Evolutionary conservation across 1,284 basidiomycete genomes (phyloP).

Genomic region (Marasmius sp.): DNA sequence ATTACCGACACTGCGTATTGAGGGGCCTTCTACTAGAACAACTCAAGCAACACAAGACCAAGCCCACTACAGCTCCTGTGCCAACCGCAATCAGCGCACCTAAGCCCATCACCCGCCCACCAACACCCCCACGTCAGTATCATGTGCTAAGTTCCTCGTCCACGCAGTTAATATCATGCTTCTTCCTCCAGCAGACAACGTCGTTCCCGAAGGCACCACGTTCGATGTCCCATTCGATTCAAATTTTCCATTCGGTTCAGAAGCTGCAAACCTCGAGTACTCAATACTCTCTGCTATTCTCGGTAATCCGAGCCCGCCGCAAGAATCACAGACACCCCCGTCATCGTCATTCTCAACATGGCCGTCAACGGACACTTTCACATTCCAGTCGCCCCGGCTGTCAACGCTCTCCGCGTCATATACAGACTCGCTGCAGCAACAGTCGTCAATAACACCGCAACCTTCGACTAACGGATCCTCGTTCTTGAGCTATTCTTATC

Average conservation of each 20-base stretch:
- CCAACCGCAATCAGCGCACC: slow-evolving; percentile 22
- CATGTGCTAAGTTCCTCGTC: not conserved
- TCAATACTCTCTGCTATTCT: slow-evolving; percentile 91
- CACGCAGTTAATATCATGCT: slow-evolving; percentile 12
- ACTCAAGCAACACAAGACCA: slow-evolving; percentile 55
- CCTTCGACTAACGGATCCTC: slow-evolving; percentile 34
- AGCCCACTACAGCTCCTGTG: slow-evolving; percentile 13
- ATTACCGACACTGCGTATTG: slow-evolving; percentile 20
- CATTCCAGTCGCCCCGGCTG: slow-evolving; percentile 38
- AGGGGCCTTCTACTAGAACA: slow-evolving; percentile 55
- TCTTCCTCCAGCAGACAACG: slow-evolving; percentile 41
- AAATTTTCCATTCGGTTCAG: slow-evolving; percentile 74
- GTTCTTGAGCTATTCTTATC: slow-evolving; percentile 47
- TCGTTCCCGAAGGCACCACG: slow-evolving; percentile 57
- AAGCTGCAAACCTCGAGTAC: slow-evolving; percentile 89
- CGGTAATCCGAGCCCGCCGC: slow-evolving; percentile 70
- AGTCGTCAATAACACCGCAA: slow-evolving; percentile 11
- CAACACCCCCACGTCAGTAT: slow-evolving; percentile 25
- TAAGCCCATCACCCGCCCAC: slow-evolving; percentile 6
- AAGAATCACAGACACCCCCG: slow-evolving; percentile 44
- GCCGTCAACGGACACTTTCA: slow-evolving; percentile 39
- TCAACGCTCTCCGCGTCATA: slow-evolving; percentile 33
- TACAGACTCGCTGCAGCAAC: slow-evolving; percentile 40
- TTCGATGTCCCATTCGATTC: slow-evolving; percentile 64
- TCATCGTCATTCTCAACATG: slow-evolving; percentile 43